Evolutionary conservation across 768 basidiomycete species (phyloP).

Genomic region (Thelephora ganbajun): DNA sequence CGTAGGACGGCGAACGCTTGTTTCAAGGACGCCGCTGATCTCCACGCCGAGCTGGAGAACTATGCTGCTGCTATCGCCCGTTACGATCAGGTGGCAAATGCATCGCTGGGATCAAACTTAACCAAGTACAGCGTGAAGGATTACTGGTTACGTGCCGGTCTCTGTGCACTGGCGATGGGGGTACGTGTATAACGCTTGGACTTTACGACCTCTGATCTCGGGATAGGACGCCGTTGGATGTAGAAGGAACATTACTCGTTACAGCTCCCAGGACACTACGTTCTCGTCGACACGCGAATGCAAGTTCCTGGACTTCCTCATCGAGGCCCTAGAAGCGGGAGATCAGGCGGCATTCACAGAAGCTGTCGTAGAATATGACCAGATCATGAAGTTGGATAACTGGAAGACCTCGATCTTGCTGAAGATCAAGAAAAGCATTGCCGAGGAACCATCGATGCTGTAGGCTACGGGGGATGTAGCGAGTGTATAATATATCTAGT

Average conservation of each 20-base stretch:
- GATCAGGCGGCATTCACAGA: conserved; percentile 66
- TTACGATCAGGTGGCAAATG: conserved; percentile 83
- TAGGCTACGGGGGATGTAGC: conserved; percentile 7
- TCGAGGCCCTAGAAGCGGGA: conserved; percentile 62
- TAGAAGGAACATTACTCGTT: conserved; percentile 63
- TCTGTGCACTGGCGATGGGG: conserved; percentile 80
- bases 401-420: conserved; percentile 91
- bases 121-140: conserved; percentile 99
- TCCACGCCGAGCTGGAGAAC: conserved; percentile 81
- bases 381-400: conserved; percentile 84
- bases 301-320: conserved; percentile 69
- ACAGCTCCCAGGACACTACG: conserved; percentile 68
- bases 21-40: conserved; percentile 92
- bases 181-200: conserved; percentile 30
- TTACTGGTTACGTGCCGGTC: conserved; percentile 78
- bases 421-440: conserved; percentile 75
- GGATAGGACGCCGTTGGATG: conserved; percentile 74
- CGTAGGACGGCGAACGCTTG: conserved; percentile 87
- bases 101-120: conserved; percentile 63
- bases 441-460: conserved; percentile 32
- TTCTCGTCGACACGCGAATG: conserved; percentile 85
- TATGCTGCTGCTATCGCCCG: conserved; percentile 74
- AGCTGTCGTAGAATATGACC: conserved; percentile 86
- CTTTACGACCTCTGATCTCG: not conserved
- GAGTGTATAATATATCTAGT: too few relatives aligned